phyloP scores from a whole-genome alignment of 1,284 basidiomycete species.

The Peniophora sp. region DNA sequence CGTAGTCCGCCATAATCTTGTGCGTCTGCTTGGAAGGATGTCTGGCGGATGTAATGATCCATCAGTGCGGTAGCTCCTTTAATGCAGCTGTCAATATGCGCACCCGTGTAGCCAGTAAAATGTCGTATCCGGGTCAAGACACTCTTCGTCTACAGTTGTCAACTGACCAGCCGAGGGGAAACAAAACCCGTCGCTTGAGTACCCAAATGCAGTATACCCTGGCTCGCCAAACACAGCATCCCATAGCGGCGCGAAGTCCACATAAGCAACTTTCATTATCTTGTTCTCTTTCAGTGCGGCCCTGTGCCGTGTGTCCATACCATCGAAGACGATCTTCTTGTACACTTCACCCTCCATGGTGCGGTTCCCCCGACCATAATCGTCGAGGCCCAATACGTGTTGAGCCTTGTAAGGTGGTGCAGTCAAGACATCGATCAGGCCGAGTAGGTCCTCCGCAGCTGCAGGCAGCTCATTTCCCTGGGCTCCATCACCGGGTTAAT shows the following conservation, averaged over 20 bases:
- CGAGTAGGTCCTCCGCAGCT: conserved; percentile 25
- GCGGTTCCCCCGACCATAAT: conserved; percentile 19
- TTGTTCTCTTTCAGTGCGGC: conserved; percentile 9
- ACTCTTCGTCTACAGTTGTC: conserved; percentile 13
- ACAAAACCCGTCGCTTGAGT: conserved; percentile 19
- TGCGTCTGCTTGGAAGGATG: conserved; percentile 33
- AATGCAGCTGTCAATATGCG: conserved; percentile 10
- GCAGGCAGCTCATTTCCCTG: conserved; percentile 21
- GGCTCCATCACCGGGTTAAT: too few species aligned
- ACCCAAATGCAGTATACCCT: conserved; percentile 22
- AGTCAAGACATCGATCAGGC: conserved; percentile 21
- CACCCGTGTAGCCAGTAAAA: conserved; percentile 45
- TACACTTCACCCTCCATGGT: conserved; percentile 18
- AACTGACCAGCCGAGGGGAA: conserved; percentile 9
- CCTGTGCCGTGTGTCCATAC: conserved; percentile 5
- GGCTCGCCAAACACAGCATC: conserved; percentile 18
- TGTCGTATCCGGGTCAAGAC: conserved; percentile 34
- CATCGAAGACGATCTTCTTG: conserved; percentile 20
- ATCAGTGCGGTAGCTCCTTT: too few species aligned
- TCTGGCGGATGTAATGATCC: too few species aligned
- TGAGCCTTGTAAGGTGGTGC: conserved; percentile 18
- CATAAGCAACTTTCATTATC: conserved; percentile 17
- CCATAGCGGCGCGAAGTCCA: conserved; percentile 21
- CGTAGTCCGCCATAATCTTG: conserved; percentile 39
- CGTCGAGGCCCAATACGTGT: conserved; percentile 20